Base-by-base conservation (phyloP, 2,329 filamentous ascomycete genomes). In the Rhytidhysteron rufulum region DNA sequence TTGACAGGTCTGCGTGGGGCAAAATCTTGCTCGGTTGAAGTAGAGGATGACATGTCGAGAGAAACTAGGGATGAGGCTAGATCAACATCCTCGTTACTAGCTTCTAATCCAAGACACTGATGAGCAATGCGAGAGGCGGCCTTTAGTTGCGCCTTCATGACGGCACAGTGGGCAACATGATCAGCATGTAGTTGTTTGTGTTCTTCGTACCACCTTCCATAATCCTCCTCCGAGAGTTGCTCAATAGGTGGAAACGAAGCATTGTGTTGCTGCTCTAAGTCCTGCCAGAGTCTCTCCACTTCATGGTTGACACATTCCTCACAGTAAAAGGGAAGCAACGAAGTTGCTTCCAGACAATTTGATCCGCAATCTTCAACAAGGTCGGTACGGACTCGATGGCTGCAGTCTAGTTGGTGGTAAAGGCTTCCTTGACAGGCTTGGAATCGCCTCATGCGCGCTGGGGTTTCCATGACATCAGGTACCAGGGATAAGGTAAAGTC, bases 401-500 rank as follows among this genome's bases (percentile, higher is more conserved):
- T 60, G 37, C 62, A 63, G 5, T 53, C 40, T 4, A 65, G 55
- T 37, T 63, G 60, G 31, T 65, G 62, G 27, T 63, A 63, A 6
- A 63, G 53, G 5, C 58, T 58, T 9, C 59, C 59, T 39, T 58
- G 56, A 37, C 62, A 65, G 16, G 58, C n/a, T n/a, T n/a, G n/a
- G n/a, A n/a, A n/a, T n/a, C n/a, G n/a, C n/a, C n/a, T n/a, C n/a
- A n/a, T n/a, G n/a, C n/a, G n/a, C n/a, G n/a, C n/a, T n/a, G n/a
- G n/a, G n/a, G n/a, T n/a, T n/a, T n/a, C n/a, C n/a, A n/a, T n/a
- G n/a, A n/a, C n/a, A n/a, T n/a, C n/a, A n/a, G n/a, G n/a, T n/a
- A n/a, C n/a, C n/a, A n/a, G n/a, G n/a, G n/a, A n/a, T n/a, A n/a
- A n/a, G n/a, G n/a, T n/a, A n/a, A n/a, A n/a, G n/a, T n/a, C n/a